phyloP scores from a whole-genome alignment of 1,139 yeast species.

The Starmera stellimalicola region DNA sequence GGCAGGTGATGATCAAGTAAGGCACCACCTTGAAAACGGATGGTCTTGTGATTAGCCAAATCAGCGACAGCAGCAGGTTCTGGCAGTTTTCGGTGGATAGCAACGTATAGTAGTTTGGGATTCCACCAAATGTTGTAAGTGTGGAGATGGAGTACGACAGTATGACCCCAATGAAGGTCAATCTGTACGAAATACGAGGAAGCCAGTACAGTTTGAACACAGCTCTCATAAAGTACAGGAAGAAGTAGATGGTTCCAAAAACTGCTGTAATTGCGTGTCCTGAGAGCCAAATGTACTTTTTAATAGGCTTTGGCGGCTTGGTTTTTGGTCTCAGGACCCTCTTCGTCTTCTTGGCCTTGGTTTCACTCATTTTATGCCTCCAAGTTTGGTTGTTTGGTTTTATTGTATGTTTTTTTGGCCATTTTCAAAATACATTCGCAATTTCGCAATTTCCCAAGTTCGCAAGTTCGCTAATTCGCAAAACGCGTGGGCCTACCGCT shows the following conservation, averaged over 20 bases:
- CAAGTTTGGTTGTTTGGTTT: too few relatives aligned
- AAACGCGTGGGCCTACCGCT: too few relatives aligned
- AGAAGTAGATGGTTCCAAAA: conserved; percentile 39
- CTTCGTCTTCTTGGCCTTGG: conserved; percentile 15
- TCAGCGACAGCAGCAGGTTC: conserved; percentile 39
- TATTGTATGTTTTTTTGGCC: too few relatives aligned
- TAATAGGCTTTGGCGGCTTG: conserved; percentile 30
- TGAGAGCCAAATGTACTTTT: conserved; percentile 47
- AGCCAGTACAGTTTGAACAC: conserved; percentile 31
- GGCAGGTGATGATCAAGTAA: conserved; percentile 41
- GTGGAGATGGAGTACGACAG: conserved; percentile 45
- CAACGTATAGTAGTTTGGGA: conserved; percentile 50
- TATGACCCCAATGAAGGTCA: conserved; percentile 47
- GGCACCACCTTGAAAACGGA: conserved; percentile 62
- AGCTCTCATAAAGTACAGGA: conserved; percentile 38
- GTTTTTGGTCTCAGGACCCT: conserved; percentile 28
- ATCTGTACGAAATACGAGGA: conserved; percentile 39
- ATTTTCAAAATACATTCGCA: too few relatives aligned
- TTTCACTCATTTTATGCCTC: too few relatives aligned
- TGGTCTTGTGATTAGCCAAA: conserved; percentile 57
- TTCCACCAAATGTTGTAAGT: conserved; percentile 46
- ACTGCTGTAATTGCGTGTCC: conserved; percentile 47
- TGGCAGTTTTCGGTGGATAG: conserved; percentile 66
- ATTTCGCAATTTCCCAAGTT: too few relatives aligned
- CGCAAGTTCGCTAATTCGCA: too few relatives aligned